Conservation (phyloP, 495 filamentous ascomycete species). For the Neurospora cerealis region DNA sequence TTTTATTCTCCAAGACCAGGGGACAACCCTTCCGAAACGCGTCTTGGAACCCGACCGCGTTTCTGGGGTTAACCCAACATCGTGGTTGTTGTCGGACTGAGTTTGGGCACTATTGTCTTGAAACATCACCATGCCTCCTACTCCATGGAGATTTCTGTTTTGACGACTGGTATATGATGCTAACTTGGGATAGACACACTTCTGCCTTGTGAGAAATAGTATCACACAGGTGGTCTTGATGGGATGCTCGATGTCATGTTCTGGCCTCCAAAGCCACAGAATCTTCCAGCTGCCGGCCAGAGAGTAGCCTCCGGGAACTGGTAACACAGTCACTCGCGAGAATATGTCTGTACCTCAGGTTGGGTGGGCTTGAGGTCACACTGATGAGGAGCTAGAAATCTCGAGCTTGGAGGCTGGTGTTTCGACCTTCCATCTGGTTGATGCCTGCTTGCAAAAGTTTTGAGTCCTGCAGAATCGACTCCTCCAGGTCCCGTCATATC, state of each 20-base stretch:
- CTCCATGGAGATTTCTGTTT: not conserved
- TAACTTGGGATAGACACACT: not conserved
- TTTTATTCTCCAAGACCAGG: not conserved
- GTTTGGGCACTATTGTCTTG: not conserved
- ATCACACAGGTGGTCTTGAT: not conserved
- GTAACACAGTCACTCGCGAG: not conserved
- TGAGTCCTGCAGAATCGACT: not conserved
- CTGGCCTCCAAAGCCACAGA: not conserved
- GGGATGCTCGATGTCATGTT: not conserved
- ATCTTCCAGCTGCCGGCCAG: not conserved
- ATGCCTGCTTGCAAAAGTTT: not conserved
- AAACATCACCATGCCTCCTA: not conserved
- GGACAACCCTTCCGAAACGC: not conserved
- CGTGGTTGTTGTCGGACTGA: not conserved
- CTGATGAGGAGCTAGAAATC: not conserved
- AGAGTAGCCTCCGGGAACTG: too few relatives aligned
- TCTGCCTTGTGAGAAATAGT: not conserved
- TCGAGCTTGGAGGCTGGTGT: not conserved
- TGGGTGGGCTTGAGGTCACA: not conserved
- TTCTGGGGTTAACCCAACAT: not conserved
- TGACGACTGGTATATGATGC: too few relatives aligned
- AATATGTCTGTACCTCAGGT: not conserved
- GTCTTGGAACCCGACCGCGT: not conserved
- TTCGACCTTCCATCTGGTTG: not conserved
- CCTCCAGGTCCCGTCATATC: not conserved